A percentile compares a stretch with the other conserved stretches of the same genome.
These are phyloP conservation scores for Theileria orientalis DNA, from an alignment of 169 alveolate genomes.

Conservation along the genomic window DNA sequence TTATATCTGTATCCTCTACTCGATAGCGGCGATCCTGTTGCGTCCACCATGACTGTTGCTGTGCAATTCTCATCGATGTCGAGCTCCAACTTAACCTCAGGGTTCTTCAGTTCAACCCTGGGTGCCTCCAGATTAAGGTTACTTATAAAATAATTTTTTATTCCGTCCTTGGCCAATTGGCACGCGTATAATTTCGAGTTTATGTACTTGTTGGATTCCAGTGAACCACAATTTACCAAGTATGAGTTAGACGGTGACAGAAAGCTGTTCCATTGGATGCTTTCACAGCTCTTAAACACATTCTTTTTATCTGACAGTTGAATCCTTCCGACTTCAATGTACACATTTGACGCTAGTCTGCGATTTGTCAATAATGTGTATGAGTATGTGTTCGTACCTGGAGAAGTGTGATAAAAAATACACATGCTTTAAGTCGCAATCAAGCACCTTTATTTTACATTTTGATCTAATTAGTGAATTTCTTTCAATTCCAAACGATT, in stretches of 20 bases:
- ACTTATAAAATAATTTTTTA: conserved; percentile 25
- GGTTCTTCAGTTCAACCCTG: conserved; percentile 26
- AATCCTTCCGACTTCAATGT: conserved; percentile 41
- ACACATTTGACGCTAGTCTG: conserved; percentile 37
- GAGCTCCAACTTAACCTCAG: conserved; percentile 29
- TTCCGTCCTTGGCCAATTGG: conserved; percentile 58
- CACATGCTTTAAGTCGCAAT: conserved; percentile 14
- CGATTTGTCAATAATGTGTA: neutral
- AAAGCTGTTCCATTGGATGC: conserved; percentile 24
- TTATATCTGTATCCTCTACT: conserved; percentile 48
- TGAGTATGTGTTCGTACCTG: conserved; percentile 19
- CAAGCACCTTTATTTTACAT: conserved; percentile 20
- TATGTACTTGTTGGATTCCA: neutral
- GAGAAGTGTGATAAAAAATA: conserved; percentile 55
- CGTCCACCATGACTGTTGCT: conserved; percentile 43
- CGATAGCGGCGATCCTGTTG: conserved; percentile 26
- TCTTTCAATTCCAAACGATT: conserved; percentile 43
- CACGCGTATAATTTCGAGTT: conserved; percentile 39
- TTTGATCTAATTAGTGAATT: conserved; percentile 18
- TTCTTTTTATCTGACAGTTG: conserved; percentile 27
- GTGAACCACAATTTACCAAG: conserved; percentile 7
- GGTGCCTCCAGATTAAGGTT: conserved; percentile 4
- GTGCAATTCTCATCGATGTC: conserved; percentile 20
- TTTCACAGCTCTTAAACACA: conserved; percentile 30
- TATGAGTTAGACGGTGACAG: conserved; percentile 14